Evolutionary conservation across 2,329 filamentous ascomycete genomes (phyloP), one percentile per base, ranked within the genome.

Genomic region (Seiridium unicorne): DNA sequence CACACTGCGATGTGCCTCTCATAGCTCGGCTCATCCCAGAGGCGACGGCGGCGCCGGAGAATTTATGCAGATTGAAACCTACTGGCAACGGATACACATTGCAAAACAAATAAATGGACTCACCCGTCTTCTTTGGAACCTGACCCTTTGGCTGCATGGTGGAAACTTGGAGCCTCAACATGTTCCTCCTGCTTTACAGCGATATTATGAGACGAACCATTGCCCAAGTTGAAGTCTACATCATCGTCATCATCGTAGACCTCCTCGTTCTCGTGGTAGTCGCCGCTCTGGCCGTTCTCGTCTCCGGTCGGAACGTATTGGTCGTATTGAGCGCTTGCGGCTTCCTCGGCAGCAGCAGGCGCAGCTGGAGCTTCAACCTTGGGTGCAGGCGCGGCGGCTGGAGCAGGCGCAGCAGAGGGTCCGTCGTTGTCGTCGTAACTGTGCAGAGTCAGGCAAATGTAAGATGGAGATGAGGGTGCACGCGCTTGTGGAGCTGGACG

Each of bases 41-140:
- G 13, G 53, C 38, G n/a, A 38, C 31, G 49, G 34, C 38, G n/a
- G 3, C 34, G 9, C 1, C 9, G 18, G 26, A 44, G 38, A 32
- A 7, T 2, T 31, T n/a, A 31, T 36, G 18, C 53, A 42, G n/a
- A 44, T 44, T 11, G 38, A 7, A 38, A 55, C 38, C 44, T 55
- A 44, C 53, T 18, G 32, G 36, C 18, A n/a, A 49, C 38, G 18
- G 44, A 18, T 5, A 51, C 31, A 32, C 54, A 62, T 61, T 26
- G 18, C 18, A 58, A 64, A 61, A 68, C 62, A 61, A 65, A 63
- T 65, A 66, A 64, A 65, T 61, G 59, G 66, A 87, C 92, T 93
- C 88, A 96, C 92, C 92, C 92, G 73, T 96, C 92, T 85, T 96
- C 92, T 77, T 96, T 96, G 60, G 93, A 91, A 62, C 88, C 89